Evolutionary conservation across 805 yeast genomes (phyloP), one percentile per base, ranked within the genome.

Genomic region (Barnettozyma pratensis): DNA sequence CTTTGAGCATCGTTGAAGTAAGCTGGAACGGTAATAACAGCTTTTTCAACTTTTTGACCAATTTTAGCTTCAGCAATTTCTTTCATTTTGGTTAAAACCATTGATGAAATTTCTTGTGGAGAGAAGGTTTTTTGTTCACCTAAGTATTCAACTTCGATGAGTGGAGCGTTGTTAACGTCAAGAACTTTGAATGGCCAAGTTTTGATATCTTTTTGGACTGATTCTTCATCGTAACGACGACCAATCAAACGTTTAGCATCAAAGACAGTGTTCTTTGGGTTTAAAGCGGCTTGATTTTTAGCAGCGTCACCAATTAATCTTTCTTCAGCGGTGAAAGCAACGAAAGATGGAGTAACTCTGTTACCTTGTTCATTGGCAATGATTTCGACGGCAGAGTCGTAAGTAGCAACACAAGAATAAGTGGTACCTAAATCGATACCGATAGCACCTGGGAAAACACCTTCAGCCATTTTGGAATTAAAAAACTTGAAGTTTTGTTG

Each of bases 361-460:
- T 83, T 83, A 82, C 89, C 89, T 75, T 83, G 88, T 72, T 83
- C 89, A 74, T 83, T 83, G 67, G 88, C 87, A 73, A 83, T 81
- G 68, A 83, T 83, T 70, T 83, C 88, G 66, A 83, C 89, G 69
- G 83, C 83, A 60, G 81, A 76, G 71, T 81, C 84, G 77, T 79
- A 83, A 67, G 83, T 82, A 71, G 87, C 88, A 65, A 83, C 88
- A 82, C 88, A 83, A 53, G 88, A 83, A 73, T 76, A 75, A 61
- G 89, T 83, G 65, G 96, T 87, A 82, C 96, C 96, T 75, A 87
- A 80, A 81, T 91, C 98, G 84, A 92, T 92, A 85, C 99, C 99
- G 72, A 89, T 87, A 76, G 94, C 94, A 86, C 97, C 97, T 83
- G 91, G 94, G 85, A 87, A 90, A 79, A 90, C 94, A 85, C 96